Base-by-base conservation (phyloP, 2,329 filamentous ascomycete species). In the Neofusicoccum umdonicola region DNA sequence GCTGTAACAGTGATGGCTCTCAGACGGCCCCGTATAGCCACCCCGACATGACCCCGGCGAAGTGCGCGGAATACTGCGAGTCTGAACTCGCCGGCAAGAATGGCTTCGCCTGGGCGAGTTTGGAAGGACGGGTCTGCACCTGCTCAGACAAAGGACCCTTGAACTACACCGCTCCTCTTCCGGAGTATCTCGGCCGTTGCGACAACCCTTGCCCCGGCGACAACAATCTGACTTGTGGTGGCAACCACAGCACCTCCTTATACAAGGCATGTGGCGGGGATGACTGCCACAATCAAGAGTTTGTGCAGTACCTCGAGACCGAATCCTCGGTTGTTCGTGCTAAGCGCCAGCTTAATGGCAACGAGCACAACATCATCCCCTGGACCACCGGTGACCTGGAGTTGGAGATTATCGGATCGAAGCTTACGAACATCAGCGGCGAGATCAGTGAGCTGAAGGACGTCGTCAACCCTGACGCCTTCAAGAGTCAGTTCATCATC, bases 41-140 rank as follows among this genome's bases (percentile, higher is more conserved):
- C 1, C 61, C 70, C 62, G 68, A 71, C 60, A 87, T 88, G 83
- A 88, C 84, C 1, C 80, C 84, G 35, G 78, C 84, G 68, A 76
- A 75, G 48, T 89, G 87, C 69, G 77, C 85, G 52, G 72, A 78
- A 61, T 86, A 79, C 72, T 89, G 87, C 75, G 74, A 77, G 12
- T 8, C 42, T 1, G 8, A 5, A 8, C 12, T 8, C 15, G 13
- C n/a, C 4, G 42, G 7, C 15, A 44, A n/a, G 12, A 27, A 3
- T 17, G 11, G 22, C 3, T 12, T 7, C 11, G 12, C 8, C n/a
- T 60, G 42, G 41, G 34, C 42, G n/a, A 19, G 31, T 12, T 5
- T 60, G 3, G 8, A n/a, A 3, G 41, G 12, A 8, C 13, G 5
- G 8, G n/a, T 17, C 3, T 60, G 56, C 15, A 2, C 6, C 34